Conservation (phyloP, 768 basidiomycete species). For the Phaffia tasmanica region DNA sequence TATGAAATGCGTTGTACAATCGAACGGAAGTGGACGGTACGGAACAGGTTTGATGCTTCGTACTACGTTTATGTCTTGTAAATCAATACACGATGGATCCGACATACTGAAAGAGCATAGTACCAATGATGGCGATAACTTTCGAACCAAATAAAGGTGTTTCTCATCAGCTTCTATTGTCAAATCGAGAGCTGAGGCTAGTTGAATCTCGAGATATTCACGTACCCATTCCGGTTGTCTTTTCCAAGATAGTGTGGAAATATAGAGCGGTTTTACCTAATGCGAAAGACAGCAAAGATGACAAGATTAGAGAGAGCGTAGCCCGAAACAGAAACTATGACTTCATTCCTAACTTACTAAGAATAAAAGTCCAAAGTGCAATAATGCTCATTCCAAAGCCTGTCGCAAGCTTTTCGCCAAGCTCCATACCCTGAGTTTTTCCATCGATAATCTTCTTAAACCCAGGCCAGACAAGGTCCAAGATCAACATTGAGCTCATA, state of each 20-base stretch:
- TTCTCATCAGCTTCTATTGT: neutral
- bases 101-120: slow-evolving; percentile 16
- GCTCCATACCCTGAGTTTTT: neutral
- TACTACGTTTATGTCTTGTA: too few relatives aligned
- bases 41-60: too few relatives aligned
- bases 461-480: slow-evolving; percentile 17
- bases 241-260: slow-evolving; percentile 26
- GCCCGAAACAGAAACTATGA: neutral
- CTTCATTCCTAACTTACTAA: slow-evolving; percentile 3
- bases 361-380: slow-evolving; percentile 22
- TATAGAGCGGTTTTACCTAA: slow-evolving; percentile 23
- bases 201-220: neutral
- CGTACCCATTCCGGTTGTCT: slow-evolving; percentile 19
- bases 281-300: neutral
- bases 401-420: slow-evolving; percentile 8
- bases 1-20: too few relatives aligned
- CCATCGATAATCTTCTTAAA: slow-evolving; percentile 2
- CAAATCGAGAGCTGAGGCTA: neutral
- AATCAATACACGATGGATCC: slow-evolving; percentile 1
- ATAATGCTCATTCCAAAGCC: neutral
- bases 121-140: slow-evolving; percentile 15
- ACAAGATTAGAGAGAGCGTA: neutral
- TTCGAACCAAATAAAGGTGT: neutral
- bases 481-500: slow-evolving; percentile 15
- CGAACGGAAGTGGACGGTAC: too few relatives aligned